Evolutionary conservation across 352 stramenopile genomes (phyloP).

Genomic region (Pythium utonaiense): DNA sequence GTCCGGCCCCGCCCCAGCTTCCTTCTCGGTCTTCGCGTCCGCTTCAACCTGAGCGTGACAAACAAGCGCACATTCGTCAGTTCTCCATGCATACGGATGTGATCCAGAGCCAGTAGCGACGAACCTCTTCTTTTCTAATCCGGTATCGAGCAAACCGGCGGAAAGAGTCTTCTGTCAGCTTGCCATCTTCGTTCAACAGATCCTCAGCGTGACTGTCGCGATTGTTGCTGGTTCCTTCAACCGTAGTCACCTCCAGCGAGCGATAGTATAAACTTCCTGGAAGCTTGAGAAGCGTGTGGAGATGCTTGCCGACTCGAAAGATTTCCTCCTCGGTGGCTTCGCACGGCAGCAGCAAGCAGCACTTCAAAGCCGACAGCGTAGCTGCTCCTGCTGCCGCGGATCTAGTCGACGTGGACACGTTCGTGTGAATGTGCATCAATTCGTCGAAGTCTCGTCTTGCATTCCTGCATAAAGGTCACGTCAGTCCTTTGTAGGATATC

Average conservation of each 20-base stretch:
- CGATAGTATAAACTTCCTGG: constrained; percentile 64
- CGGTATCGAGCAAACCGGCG: constrained; percentile 60
- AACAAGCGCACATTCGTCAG: background rate
- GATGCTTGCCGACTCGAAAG: constrained; percentile 66
- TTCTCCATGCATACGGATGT: background rate
- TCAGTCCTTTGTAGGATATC: background rate
- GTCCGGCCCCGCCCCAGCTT: constrained; percentile 23
- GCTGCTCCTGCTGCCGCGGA: constrained; percentile 33
- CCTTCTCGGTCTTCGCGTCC: constrained; percentile 25
- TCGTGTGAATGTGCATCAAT: constrained; percentile 69
- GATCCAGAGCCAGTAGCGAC: background rate
- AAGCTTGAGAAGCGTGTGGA: constrained; percentile 65
- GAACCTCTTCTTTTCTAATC: constrained; percentile 60
- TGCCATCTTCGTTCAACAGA: constrained; percentile 43
- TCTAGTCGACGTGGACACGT: constrained; percentile 30
- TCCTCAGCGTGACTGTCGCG: constrained; percentile 15
- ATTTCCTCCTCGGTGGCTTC: constrained; percentile 54
- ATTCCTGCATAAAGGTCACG: constrained; percentile 28
- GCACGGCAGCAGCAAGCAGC: constrained; percentile 66
- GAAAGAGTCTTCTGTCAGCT: constrained; percentile 69
- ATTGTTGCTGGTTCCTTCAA: background rate
- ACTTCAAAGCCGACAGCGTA: constrained; percentile 48
- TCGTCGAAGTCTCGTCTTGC: constrained; percentile 72
- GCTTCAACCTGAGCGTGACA: constrained; percentile 11
- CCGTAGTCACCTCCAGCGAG: constrained; percentile 21